These are phyloP conservation scores for Bruguiera hainesii DNA, from an alignment of 441 rosid species.

Conservation along the genomic window DNA sequence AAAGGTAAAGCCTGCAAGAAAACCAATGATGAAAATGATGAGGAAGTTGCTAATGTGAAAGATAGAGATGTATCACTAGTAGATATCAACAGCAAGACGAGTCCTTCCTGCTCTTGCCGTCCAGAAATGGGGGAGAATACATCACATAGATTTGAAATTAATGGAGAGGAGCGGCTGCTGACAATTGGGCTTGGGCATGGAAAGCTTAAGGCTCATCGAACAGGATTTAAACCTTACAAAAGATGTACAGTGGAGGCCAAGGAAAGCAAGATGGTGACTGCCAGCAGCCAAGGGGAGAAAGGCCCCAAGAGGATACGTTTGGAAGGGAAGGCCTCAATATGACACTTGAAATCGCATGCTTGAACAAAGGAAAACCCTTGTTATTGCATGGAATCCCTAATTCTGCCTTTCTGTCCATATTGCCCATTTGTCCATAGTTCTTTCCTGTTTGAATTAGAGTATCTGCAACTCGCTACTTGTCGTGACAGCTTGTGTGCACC, in stretches of 20 bases:
- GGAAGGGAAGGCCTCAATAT: constrained; percentile 59
- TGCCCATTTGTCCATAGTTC: constrained; percentile 16
- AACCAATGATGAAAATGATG: constrained; percentile 32
- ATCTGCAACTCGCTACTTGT: constrained; percentile 37
- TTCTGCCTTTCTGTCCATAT: constrained; percentile 23
- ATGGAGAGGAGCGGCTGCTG: constrained; percentile 39
- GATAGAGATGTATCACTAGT: constrained; percentile 30
- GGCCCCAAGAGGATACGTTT: constrained; percentile 78
- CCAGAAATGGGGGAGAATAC: constrained; percentile 39
- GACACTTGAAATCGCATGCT: constrained; percentile 38
- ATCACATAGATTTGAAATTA: constrained; percentile 20
- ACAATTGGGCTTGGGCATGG: constrained; percentile 57
- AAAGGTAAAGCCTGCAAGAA: constrained; percentile 28
- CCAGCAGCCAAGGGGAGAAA: constrained; percentile 54
- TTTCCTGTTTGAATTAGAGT: constrained; percentile 26
- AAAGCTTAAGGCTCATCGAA: constrained; percentile 53
- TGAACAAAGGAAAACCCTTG: constrained; percentile 31
- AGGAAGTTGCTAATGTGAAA: constrained; percentile 29
- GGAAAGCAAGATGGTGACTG: constrained; percentile 45
- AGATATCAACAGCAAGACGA: constrained; percentile 48
- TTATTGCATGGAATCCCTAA: constrained; percentile 31
- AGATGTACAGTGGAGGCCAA: constrained; percentile 84
- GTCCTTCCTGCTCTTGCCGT: constrained; percentile 24
- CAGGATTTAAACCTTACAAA: constrained; percentile 96
- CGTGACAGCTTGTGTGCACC: constrained; percentile 42